Evolutionary conservation across 164 flowering plant genomes (phyloP), one percentile per base, ranked within the genome.

Genomic region (Macadamia tetraphylla): DNA sequence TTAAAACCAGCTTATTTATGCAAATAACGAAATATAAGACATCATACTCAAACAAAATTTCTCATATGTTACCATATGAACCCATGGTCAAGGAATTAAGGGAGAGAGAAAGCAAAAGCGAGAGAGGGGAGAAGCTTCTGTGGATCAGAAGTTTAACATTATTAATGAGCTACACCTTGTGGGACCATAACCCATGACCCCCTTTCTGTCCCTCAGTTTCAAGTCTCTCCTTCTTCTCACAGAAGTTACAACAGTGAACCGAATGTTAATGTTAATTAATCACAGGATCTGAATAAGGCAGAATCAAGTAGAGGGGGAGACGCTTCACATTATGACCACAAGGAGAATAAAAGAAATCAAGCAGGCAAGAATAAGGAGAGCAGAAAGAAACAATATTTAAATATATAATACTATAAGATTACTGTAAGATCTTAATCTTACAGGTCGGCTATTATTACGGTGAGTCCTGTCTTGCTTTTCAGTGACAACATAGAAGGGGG

Each of bases 361-460:
- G 31, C 55, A 32, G 55, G 23, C 23, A 64, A 61, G 29, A 62
- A 46, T 9, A 29, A 9, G 35, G 18, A 59, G 15, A 7, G 57
- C 12, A 58, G 35, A 13, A 18, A 44, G 30, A 32, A 32, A 42
- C 40, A 11, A 30, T 60, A 59, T 58, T 64, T 48, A 63, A 64
- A 13, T 58, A 43, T 23, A 23, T 23, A 23, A 23, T 56, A 56
- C 43, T 17, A 46, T 46, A 69, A n/a, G 62, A 68, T 74, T 67
- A 74, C 65, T 68, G 61, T 53, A 70, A 71, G 81, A 79, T 80
- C 74, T 73, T 55, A 72, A 68, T 66, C 76, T 75, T 64, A 71
- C 74, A 71, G 69, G 76, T 76, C 77, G 71, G 82, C 82, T 58
- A 70, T 74, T 66, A 77, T 79, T 75, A 78, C 75, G 80, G 82